Percentiles rank a stretch among this genome's conserved stretches.
Conservation (phyloP, 805 yeast genomes). For the Ogataea pini region DNA sequence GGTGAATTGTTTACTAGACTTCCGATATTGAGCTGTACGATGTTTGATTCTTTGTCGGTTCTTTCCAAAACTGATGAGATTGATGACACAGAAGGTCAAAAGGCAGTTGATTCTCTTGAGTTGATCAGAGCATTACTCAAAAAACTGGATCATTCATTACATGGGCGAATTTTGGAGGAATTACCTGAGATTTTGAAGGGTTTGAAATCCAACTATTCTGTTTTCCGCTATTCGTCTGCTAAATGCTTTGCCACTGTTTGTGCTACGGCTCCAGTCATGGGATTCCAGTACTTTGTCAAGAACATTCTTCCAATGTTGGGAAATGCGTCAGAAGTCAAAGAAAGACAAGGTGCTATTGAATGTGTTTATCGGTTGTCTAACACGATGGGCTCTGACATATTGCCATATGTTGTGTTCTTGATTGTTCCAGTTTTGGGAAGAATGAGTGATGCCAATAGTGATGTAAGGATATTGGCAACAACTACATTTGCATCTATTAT, state of each 20-base stretch:
- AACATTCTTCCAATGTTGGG: slow-evolving; percentile 75
- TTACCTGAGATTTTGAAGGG: slow-evolving; percentile 54
- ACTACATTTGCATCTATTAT: slow-evolving; percentile 96
- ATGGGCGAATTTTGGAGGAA: slow-evolving; percentile 50
- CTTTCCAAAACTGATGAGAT: slow-evolving; percentile 25
- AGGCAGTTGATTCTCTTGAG: slow-evolving; percentile 83
- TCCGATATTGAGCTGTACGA: slow-evolving; percentile 63
- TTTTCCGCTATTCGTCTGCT: slow-evolving; percentile 86
- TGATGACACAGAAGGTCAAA: slow-evolving; percentile 64
- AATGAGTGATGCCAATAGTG: slow-evolving; percentile 93
- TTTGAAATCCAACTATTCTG: slow-evolving; percentile 71
- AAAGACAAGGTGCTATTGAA: slow-evolving; percentile 94
- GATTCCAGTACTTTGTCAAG: slow-evolving; percentile 79
- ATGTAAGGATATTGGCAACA: slow-evolving; percentile 87
- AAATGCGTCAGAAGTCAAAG: slow-evolving; percentile 66
- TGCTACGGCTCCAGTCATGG: slow-evolving; percentile 62
- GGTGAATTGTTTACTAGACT: slow-evolving; percentile 55
- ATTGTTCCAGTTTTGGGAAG: slow-evolving; percentile 96
- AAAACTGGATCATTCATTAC: slow-evolving; percentile 50
- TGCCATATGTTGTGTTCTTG: slow-evolving; percentile 93
- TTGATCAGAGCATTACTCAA: slow-evolving; percentile 74
- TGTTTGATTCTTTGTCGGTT: slow-evolving; percentile 62
- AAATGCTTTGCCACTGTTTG: slow-evolving; percentile 84
- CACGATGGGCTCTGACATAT: slow-evolving; percentile 82
- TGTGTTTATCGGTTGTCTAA: slow-evolving; percentile 81